phyloP scores from a whole-genome alignment of 2,329 filamentous ascomycete genomes.

The Dactylellina leptospora region DNA sequence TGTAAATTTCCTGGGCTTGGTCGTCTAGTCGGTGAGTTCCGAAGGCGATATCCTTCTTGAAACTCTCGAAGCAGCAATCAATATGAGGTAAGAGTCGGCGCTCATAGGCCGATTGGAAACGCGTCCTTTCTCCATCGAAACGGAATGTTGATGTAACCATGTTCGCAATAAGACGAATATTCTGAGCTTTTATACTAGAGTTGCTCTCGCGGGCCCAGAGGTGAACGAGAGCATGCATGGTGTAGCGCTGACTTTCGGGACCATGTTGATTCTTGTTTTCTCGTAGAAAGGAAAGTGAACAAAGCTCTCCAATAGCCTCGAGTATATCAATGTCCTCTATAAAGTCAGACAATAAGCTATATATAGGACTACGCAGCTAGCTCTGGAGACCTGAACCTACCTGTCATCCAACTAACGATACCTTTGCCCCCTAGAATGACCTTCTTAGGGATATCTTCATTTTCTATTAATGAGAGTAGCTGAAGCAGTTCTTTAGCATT shows the following conservation, averaged over 20 bases:
- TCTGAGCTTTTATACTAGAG: background rate
- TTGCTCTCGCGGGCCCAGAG: constrained; percentile 11
- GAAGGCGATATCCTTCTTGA: background rate
- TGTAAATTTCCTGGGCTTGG: background rate
- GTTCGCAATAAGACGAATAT: background rate
- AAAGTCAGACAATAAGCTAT: constrained; percentile 1
- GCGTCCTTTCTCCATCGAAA: background rate
- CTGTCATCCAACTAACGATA: constrained; percentile 13
- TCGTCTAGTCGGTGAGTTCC: background rate
- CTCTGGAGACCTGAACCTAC: background rate
- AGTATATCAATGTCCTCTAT: background rate
- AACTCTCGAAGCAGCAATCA: constrained; percentile 6
- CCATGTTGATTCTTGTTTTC: background rate
- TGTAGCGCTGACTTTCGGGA: no score
- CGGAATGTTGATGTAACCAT: constrained; percentile 15
- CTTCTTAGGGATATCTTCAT: constrained; percentile 13
- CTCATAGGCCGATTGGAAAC: constrained; percentile 8
- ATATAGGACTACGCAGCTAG: background rate
- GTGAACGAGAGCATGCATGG: constrained; percentile 12
- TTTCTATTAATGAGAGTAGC: constrained; percentile 20
- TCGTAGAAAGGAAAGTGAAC: background rate
- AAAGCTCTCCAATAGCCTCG: constrained; percentile 10
- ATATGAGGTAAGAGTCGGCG: constrained; percentile 21
- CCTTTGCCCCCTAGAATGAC: background rate
- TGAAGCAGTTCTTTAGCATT: constrained; percentile 15